Conservation (phyloP, 75 land plant species). For the Chamaecyparis obtusa region DNA sequence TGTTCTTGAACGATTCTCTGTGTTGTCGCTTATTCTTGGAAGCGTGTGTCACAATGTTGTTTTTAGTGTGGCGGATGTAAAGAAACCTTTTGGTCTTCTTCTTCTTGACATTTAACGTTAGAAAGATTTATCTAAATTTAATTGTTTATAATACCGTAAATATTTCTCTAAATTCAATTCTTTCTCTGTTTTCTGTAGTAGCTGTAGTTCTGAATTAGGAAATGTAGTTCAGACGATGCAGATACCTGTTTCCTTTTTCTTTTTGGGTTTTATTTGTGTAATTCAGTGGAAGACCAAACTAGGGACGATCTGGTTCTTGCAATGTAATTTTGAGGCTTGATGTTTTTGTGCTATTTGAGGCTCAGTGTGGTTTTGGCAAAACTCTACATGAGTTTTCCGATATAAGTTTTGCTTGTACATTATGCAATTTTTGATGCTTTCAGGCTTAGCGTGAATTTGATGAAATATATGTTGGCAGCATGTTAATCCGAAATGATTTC, state of each 20-base stretch:
- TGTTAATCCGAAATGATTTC: neutral
- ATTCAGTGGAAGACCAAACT: neutral
- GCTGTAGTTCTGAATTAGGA: neutral
- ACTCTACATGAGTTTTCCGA: too few species aligned
- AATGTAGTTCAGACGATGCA: neutral
- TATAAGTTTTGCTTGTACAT: too few species aligned
- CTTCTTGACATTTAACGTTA: neutral
- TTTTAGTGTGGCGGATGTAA: neutral
- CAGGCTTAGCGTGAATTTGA: neutral
- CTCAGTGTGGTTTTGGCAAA: neutral
- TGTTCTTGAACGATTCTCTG: neutral
- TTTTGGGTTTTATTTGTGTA: neutral
- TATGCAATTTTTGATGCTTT: too few species aligned
- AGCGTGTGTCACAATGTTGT: neutral
- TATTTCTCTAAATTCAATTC: neutral
- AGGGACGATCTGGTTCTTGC: neutral
- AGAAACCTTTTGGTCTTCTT: neutral
- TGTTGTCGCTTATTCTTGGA: too few species aligned
- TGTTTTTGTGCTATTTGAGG: neutral
- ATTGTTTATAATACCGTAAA: neutral
- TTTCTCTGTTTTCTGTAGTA: neutral
- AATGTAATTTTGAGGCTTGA: neutral
- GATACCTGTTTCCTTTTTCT: neutral
- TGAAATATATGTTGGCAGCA: neutral
- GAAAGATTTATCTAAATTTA: neutral